These are phyloP conservation scores for Candida xyloterini DNA, from an alignment of 805 yeast species.

Conservation along the genomic window DNA sequence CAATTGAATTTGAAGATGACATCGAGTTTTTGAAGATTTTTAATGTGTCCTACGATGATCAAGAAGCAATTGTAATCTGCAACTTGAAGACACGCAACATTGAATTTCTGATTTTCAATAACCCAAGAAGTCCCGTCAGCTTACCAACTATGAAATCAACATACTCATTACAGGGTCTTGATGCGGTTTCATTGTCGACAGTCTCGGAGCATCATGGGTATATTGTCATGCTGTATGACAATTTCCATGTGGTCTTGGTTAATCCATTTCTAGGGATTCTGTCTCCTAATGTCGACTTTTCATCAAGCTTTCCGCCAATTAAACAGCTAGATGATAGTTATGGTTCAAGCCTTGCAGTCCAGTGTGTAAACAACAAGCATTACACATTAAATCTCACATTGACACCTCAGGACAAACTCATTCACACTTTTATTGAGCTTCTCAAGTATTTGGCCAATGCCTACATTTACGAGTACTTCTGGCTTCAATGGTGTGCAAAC, in stretches of 20 bases:
- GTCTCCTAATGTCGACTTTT: slow-evolving; percentile 35
- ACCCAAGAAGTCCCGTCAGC: slow-evolving; percentile 29
- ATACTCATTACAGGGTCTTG: slow-evolving; percentile 29
- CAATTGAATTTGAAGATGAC: slow-evolving; percentile 36
- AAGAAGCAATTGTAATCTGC: slow-evolving; percentile 60
- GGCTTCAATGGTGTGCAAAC: slow-evolving; percentile 63
- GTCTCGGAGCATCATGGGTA: slow-evolving; percentile 40
- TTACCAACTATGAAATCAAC: slow-evolving; percentile 24
- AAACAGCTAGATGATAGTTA: slow-evolving; percentile 21
- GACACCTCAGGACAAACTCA: slow-evolving; percentile 44
- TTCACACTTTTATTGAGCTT: slow-evolving; percentile 44
- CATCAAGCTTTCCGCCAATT: slow-evolving; percentile 23
- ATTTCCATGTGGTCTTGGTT: slow-evolving; percentile 38
- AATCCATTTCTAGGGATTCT: slow-evolving; percentile 57
- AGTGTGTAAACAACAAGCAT: slow-evolving; percentile 21
- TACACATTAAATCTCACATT: slow-evolving; percentile 37
- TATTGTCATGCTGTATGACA: slow-evolving; percentile 40
- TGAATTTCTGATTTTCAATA: slow-evolving; percentile 49
- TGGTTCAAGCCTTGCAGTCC: slow-evolving; percentile 26
- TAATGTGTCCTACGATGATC: slow-evolving; percentile 44
- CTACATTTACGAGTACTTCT: slow-evolving; percentile 52
- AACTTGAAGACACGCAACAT: slow-evolving; percentile 42
- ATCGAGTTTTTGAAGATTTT: slow-evolving; percentile 33
- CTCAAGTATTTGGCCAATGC: slow-evolving; percentile 57
- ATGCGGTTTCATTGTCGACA: slow-evolving; percentile 39